Base-by-base conservation (phyloP, 2,329 filamentous ascomycete species). In the Aulographum hederae region DNA sequence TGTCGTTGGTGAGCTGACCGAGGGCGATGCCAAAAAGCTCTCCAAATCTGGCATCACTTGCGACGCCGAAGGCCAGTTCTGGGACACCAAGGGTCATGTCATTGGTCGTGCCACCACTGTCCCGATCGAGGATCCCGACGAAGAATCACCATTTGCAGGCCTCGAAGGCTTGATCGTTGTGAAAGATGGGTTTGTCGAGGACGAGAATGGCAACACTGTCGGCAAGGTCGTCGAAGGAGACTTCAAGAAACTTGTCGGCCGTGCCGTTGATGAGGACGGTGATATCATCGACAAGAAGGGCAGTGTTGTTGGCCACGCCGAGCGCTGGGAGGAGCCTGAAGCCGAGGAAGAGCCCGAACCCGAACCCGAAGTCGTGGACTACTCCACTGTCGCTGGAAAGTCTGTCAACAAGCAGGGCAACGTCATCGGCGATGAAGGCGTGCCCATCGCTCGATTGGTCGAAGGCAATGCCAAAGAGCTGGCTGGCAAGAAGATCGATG, bases 401-500 rank as follows among this genome's bases (percentile, higher is more conserved):
- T 54, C 47, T 17, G 45, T 63, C 44, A 65, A 63, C 48, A 64
- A 63, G 50, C 50, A 56, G 32, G 61, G 60, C 34, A 53, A 60
- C 18, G 56, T 65, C 41, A 61, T 65, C 38, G 59, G 57, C 28
- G 55, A 60, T 29, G 56, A 62, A 35, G 58, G 58, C 26, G 54
- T 61, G 4, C 59, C 60, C n/a, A 50, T 68, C 37, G 77, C 71
- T 21, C 68, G 71, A 25, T 63, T 82, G 2, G 51, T 79, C 14
- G 73, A 80, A 46, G 77, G 77, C 11, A 68, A 75, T 37, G 46
- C 67, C 21, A 67, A 68, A 50, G 62, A 66, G 33, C 63, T 81
- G 26, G 54, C 70, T 6, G 76, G 76, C 18, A 70, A 68, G 44
- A 75, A 76, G 65, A 72, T 73, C 43, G 73, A 81, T 48, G 76